A percentile compares a stretch with the other conserved stretches of the same genome.
phyloP scores from a whole-genome alignment of 768 basidiomycete genomes.

The Clitopilus hobsonii region DNA sequence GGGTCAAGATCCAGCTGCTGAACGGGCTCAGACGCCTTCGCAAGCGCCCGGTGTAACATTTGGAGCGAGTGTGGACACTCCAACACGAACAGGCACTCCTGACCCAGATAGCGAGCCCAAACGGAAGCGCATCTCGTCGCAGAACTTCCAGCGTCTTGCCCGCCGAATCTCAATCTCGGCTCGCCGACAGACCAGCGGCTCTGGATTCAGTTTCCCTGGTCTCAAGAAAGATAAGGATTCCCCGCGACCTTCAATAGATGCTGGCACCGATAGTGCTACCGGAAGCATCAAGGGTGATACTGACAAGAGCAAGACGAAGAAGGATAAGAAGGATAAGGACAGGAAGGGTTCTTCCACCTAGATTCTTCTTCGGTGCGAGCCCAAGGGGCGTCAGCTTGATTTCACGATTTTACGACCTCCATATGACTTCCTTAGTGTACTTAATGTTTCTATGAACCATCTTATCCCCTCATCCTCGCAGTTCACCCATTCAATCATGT shows the following conservation, averaged over 20 bases:
- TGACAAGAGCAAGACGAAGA: conserved; percentile 47
- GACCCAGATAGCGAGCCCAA: conserved; percentile 73
- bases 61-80: conserved; percentile 49
- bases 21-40: conserved; percentile 11
- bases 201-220: conserved; percentile 37
- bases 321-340: conserved; percentile 60
- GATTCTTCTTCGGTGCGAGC: conserved; percentile 8
- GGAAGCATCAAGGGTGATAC: conserved; percentile 47
- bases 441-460: conserved; percentile 12
- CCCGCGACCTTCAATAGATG: conserved; percentile 42
- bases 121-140: conserved; percentile 76
- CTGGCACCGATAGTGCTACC: conserved; percentile 50
- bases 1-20: conserved; percentile 17
- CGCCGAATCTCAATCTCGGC: conserved; percentile 66
- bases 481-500: background rate
- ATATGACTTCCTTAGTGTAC: conserved; percentile 12
- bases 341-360: conserved; percentile 41
- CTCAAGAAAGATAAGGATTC: conserved; percentile 45
- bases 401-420: conserved; percentile 21
- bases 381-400: conserved; percentile 5
- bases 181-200: conserved; percentile 44
- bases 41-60: conserved; percentile 58
- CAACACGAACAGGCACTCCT: conserved; percentile 70
- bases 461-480: conserved; percentile 1
- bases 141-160: conserved; percentile 82